Evolutionary conservation across 768 basidiomycete genomes (phyloP), one percentile per base, ranked within the genome.

Genomic region (Russula abietina): DNA sequence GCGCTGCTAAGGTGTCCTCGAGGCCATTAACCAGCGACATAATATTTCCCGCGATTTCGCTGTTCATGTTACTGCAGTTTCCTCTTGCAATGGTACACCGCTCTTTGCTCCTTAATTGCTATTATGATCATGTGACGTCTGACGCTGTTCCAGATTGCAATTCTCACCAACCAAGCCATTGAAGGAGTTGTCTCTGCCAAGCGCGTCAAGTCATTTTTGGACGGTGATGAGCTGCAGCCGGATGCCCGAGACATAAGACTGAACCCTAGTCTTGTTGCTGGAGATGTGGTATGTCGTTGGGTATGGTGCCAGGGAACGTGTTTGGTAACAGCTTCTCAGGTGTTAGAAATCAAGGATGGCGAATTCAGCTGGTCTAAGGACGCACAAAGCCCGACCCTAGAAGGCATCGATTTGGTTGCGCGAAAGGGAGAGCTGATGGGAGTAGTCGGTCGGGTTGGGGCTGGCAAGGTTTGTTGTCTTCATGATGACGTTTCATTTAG

Each of bases 41-140:
- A 55, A 95, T 98, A 66, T 98, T 98, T 81, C 96, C 96, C n/a
- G 86, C 91, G 0, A 93, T 98, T 65, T 88, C 91, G 0, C 75
- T 95, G 33, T 95, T 93, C 76, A 87, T 91, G 84, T 78, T 96
- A 0, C 76, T 96, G 33, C 85, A 88, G 61, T 94, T 94, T 75
- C 93, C 93, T 1, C 77, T 95, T 26, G 88, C 83, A 2, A 89
- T 92, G 89, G 88, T 88, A 71, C 11, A 19, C 6, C 24, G 43
- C 45, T 50, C 51, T 43, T 39, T n/a, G n/a, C n/a, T n/a, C n/a
- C n/a, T n/a, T n/a, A n/a, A n/a, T n/a, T n/a, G n/a, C 32, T 0
- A 26, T 24, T 57, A 33, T 39, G 51, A 26, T 24, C 58, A 32
- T 39, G 51, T 51, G 54, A 39, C 28, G 1, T n/a, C 55, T 48